Conservation (phyloP, 257 asterid genomes). For the Solanum tarijense region DNA sequence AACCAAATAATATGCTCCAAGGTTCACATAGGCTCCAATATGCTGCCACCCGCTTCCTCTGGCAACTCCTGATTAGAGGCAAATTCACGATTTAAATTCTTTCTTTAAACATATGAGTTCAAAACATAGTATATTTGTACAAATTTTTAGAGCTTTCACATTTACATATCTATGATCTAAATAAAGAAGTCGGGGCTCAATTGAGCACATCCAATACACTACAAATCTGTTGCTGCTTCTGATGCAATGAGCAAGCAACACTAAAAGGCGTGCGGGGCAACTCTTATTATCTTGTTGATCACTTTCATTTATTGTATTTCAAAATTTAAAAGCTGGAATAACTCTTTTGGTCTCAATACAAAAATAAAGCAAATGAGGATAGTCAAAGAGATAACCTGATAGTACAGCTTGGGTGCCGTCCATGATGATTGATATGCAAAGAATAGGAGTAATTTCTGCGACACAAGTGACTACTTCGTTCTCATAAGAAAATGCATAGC, state of each 20-base stretch:
- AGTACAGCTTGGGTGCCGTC: constrained; percentile 55
- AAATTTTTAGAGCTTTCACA: background rate
- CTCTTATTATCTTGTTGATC: background rate
- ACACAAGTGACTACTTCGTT: constrained; percentile 43
- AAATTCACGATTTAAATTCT: background rate
- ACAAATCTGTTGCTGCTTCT: constrained; percentile 12
- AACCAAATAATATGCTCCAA: constrained; percentile 42
- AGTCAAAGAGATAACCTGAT: constrained; percentile 14
- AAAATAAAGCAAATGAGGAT: background rate
- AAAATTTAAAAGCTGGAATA: background rate
- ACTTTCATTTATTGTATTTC: background rate
- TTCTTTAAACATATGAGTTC: background rate
- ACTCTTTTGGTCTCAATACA: background rate
- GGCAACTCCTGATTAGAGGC: constrained; percentile 38
- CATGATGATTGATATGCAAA: constrained; percentile 42
- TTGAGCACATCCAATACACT: background rate
- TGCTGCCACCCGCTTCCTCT: constrained; percentile 93
- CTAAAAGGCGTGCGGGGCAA: background rate
- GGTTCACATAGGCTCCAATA: constrained; percentile 71
- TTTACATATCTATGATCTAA: background rate
- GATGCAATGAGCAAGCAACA: background rate
- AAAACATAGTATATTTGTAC: background rate
- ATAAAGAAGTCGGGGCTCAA: background rate
- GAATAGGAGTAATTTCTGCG: constrained; percentile 48
- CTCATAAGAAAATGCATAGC: constrained; percentile 49